Percentiles rank a stretch among this genome's conserved stretches.
Conservation (phyloP, 345 rosid species). For the Dimocarpus longan region DNA sequence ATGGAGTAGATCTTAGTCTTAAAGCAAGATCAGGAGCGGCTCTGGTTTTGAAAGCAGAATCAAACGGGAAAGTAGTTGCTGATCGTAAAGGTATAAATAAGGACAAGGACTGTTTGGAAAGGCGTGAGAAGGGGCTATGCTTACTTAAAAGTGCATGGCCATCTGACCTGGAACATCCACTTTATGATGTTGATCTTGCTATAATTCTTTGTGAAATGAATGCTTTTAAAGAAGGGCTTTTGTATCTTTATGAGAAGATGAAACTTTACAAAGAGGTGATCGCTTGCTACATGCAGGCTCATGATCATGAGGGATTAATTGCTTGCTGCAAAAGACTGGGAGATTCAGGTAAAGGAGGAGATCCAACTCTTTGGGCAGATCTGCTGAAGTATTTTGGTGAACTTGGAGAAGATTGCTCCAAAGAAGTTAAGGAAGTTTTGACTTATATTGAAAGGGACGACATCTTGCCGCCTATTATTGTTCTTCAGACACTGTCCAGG, state of each 20-base stretch:
- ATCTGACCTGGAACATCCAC: conserved; percentile 83
- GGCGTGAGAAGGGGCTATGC: conserved; percentile 70
- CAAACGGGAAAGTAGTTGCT: conserved; percentile 45
- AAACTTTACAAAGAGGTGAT: conserved; percentile 93
- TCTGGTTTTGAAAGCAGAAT: conserved; percentile 35
- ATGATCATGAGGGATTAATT: conserved; percentile 93
- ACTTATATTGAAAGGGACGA: conserved; percentile 90
- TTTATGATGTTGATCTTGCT: conserved; percentile 96
- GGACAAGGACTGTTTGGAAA: conserved; percentile 53
- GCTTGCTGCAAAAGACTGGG: conserved; percentile 96
- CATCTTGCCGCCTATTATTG: conserved; percentile 94
- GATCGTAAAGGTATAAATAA: conserved; percentile 38
- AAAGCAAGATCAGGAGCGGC: conserved; percentile 44
- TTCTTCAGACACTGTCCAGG: conserved; percentile 87
- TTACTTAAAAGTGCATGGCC: conserved; percentile 84
- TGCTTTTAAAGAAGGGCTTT: conserved; percentile 79
- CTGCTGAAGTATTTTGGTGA: conserved; percentile 97
- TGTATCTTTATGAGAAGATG: conserved; percentile 95
- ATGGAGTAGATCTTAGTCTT: conserved; percentile 49
- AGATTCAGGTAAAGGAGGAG: conserved; percentile 91
- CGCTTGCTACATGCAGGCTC: conserved; percentile 97
- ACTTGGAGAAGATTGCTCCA: conserved; percentile 97
- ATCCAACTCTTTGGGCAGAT: conserved; percentile 98
- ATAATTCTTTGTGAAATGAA: conserved; percentile 96
- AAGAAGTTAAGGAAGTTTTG: conserved; percentile 93